Evolutionary conservation across 2,329 filamentous ascomycete genomes (phyloP), one percentile per base, ranked within the genome.

Genomic region (Fusarium stilboides): DNA sequence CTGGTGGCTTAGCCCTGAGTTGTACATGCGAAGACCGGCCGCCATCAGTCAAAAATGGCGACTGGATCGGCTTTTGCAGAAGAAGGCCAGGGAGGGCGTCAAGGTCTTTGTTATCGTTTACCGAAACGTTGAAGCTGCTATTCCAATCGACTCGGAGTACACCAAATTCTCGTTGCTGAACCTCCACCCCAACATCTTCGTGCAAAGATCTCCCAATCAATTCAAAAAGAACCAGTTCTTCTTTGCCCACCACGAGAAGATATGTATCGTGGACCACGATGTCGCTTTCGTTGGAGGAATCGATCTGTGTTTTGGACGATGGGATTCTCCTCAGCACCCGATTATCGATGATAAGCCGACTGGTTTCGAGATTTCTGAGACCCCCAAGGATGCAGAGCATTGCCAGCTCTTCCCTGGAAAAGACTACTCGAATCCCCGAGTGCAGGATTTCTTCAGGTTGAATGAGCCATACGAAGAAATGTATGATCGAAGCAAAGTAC

Each of bases 161-260:
- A 98, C 96, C 57, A 99, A 99, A 76, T 97, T 94, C 80, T 97
- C 94, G 2, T 86, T 99, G 61, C 88, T 99, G 47, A 97, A 98
- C 77, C 86, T 99, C 9, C 95, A 98, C 74, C 94, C 94, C 20
- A 99, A 99, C 78, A 91, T 99, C 67, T 97, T 97, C 74, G 94
- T 99, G 15, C 94, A 98, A 77, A 87, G 96, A 74, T 98, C 96
- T 5, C 96, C 96, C 1, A 98, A 99, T 74, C 96, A 99, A 80
- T 94, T 98, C 81, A 93, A 97, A 76, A 97, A 99, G 81, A 98
- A 98, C 75, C 97, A 97, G 45, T 99, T 99, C 83, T 99, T 99
- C 84, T 99, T 97, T 86, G 96, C 96, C 2, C 96, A 99, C 77
- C 96, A 99, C 80, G 96, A 99, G 79, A 99, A 99, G 81, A 88